Conservation (phyloP, 257 asterid species). For the Handroanthus guayacan region DNA sequence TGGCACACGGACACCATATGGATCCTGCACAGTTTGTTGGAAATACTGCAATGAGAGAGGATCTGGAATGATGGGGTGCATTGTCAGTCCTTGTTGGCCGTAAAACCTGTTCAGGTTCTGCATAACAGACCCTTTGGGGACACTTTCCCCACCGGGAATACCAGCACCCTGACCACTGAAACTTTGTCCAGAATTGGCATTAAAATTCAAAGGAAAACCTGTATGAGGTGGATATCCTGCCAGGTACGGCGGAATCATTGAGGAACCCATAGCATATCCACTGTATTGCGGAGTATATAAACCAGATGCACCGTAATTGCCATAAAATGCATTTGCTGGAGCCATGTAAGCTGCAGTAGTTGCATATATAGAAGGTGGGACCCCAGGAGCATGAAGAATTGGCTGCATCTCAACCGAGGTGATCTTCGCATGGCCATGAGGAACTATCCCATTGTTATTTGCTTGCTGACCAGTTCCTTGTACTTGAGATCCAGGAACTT, state of each 20-base stretch:
- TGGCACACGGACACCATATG: constrained; percentile 60
- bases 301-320: constrained; percentile 60
- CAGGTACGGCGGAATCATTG: constrained; percentile 63
- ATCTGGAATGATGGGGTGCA: constrained; percentile 68
- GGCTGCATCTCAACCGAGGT: constrained; percentile 62
- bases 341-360: constrained; percentile 74
- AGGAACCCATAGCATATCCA: constrained; percentile 71
- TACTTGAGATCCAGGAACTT: constrained; percentile 52
- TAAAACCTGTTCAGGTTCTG: constrained; percentile 67
- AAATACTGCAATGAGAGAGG: constrained; percentile 76
- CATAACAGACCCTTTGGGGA: constrained; percentile 51
- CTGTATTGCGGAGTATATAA: constrained; percentile 69
- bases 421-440: constrained; percentile 41
- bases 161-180: constrained; percentile 58
- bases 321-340: constrained; percentile 66
- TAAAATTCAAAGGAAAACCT: constrained; percentile 57
- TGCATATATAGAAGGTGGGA: constrained; percentile 69
- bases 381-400: constrained; percentile 56
- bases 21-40: constrained; percentile 66
- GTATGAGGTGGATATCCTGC: constrained; percentile 71
- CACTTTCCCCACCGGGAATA: constrained; percentile 55
- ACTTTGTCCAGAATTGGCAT: constrained; percentile 68
- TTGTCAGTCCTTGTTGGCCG: constrained; percentile 65
- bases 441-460: constrained; percentile 39
- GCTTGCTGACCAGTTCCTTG: constrained; percentile 50